Base-by-base conservation (phyloP, 2,329 filamentous ascomycete genomes). In the Calonectria crousiana region DNA sequence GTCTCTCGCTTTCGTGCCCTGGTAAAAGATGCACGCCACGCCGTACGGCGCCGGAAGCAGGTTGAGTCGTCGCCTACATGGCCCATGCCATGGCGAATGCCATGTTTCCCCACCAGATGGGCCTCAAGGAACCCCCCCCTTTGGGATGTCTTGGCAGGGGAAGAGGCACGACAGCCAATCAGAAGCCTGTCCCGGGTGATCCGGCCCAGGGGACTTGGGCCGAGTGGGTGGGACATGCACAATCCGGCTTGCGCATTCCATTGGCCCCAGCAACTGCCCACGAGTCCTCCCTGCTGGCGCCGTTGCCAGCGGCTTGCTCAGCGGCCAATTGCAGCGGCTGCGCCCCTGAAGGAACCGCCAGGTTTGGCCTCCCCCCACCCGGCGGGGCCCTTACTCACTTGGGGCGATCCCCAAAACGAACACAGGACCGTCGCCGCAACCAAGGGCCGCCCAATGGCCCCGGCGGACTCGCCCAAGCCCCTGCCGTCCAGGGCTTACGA, bases 71-170 rank as follows among this genome's bases (percentile, higher is more conserved):
- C 71, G 38, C 70, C 51, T 9, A 71, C 53, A 56, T 60, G 58
- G 69, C 14, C 73, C 72, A 74, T 72, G 52, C 67, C 67, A 38
- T 32, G 30, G 30, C 30, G 49, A 56, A 30, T 34, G 62, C 20
- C 66, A 41, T 34, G 67, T 49, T 53, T 72, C 70, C 44, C 75
- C 69, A 73, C 71, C 62, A 11, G 38, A 51, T 30, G 67, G 67
- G 51, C 58, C 72, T 51, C 56, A n/a, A 28, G 20, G 56, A 38
- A 60, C 23, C n/a, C 56, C 56, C 53, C 56, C 56, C 36, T 62
- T 62, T 44, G 38, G 26, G 60, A 56, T 58, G 66, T 75, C 78
- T 80, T 80, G 78, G 77, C 78, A 80, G 77, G 76, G 78, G 76
- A 76, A 75, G 58, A 38, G 28, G 41, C 34, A 16, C 28, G 32